phyloP scores from a whole-genome alignment of 768 basidiomycete genomes.

The Psilocybe sp. region DNA sequence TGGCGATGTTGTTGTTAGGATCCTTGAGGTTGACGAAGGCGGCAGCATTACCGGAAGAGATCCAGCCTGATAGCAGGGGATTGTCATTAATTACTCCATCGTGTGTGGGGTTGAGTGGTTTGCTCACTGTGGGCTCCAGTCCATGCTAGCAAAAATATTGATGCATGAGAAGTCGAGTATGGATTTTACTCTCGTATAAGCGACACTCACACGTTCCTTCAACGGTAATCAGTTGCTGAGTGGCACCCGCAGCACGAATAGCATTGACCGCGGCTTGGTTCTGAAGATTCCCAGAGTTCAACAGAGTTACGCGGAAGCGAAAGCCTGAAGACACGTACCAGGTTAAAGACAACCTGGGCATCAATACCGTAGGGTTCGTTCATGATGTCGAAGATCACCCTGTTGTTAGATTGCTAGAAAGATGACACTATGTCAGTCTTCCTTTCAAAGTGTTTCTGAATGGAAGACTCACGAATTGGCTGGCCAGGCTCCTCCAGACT shows the following conservation, averaged over 20 bases:
- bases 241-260: conserved; percentile 62
- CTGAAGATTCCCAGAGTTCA: conserved; percentile 21
- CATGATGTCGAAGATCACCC: conserved; percentile 62
- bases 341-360: conserved; percentile 45
- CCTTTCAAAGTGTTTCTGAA: neutral
- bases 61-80: conserved; percentile 38
- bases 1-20: conserved; percentile 60
- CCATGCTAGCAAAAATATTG: conserved; percentile 33
- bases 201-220: conserved; percentile 36
- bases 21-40: conserved; percentile 52
- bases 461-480: conserved; percentile 43
- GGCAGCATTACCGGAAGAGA: conserved; percentile 51
- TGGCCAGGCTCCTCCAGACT: conserved; percentile 61
- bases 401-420: conserved; percentile 39
- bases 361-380: conserved; percentile 66
- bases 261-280: conserved; percentile 67
- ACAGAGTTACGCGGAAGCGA: neutral
- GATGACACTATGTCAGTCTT: neutral
- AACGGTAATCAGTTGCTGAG: conserved; percentile 48
- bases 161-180: neutral
- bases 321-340: conserved; percentile 30
- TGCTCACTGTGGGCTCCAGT: conserved; percentile 58
- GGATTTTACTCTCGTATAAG: neutral
- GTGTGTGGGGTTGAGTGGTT: too few relatives aligned
- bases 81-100: conserved; percentile 2